A percentile compares a stretch with the other conserved stretches of the same genome.
phyloP scores from a whole-genome alignment of 2,329 filamentous ascomycete genomes.

The Colletotrichum lini region DNA sequence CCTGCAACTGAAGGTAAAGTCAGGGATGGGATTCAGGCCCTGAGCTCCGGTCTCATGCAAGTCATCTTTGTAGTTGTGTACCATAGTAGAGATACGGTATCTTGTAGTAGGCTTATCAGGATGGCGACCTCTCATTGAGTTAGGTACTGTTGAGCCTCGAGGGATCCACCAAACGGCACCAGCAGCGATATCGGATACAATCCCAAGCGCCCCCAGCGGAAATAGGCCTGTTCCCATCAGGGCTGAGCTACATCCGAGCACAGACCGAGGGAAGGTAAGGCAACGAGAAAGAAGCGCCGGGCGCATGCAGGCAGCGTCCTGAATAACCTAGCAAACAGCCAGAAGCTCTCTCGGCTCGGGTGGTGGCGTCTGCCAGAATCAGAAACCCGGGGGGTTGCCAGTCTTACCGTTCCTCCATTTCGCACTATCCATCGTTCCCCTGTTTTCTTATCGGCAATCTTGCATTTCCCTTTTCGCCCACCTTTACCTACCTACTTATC shows the following conservation, averaged over 20 bases:
- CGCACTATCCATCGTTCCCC: not conserved
- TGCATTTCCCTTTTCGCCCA: constrained; percentile 18
- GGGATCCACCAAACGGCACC: not conserved
- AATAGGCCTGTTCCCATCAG: constrained; percentile 22
- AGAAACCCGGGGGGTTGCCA: not conserved
- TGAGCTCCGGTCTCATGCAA: constrained; percentile 2
- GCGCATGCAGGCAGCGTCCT: constrained; percentile 17
- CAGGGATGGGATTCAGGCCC: not conserved
- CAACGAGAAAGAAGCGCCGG: constrained; percentile 4
- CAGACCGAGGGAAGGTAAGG: constrained; percentile 11
- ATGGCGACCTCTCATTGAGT: too few relatives aligned
- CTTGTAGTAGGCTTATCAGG: too few relatives aligned
- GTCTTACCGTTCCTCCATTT: not conserved
- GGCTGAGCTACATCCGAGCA: constrained; percentile 21
- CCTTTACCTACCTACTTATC: not conserved
- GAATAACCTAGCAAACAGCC: not conserved
- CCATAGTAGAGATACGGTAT: too few relatives aligned
- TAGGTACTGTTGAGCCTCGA: not conserved
- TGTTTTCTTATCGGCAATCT: not conserved
- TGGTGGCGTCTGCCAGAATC: constrained; percentile 24
- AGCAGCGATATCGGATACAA: constrained; percentile 20
- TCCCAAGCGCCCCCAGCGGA: constrained; percentile 5
- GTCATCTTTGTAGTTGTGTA: not conserved
- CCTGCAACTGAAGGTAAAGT: constrained; percentile 12
- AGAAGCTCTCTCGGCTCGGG: constrained; percentile 14